Evolutionary conservation across 768 basidiomycete species (phyloP), one percentile per base, ranked within the genome.

Genomic region (Leccinum broughii): DNA sequence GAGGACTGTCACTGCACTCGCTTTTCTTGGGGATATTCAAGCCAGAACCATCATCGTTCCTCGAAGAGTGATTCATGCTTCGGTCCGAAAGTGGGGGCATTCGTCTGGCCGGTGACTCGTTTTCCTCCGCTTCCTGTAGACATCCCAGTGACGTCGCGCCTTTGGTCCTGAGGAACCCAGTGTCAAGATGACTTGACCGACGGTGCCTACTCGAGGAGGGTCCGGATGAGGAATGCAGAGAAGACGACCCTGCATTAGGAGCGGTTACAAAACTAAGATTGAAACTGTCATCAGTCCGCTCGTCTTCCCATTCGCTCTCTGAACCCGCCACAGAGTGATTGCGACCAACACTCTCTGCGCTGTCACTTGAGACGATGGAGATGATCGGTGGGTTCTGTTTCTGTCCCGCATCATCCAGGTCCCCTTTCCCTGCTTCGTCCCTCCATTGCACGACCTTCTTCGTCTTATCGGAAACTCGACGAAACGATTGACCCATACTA

Each of bases 221-320:
- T 57, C 68, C 65, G 15, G 70, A 72, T 32, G 81, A 76, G 15
- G 76, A 67, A 39, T 78, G 71, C n/a, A 78, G 65, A 14, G 79
- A 77, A n/a, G 76, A 70, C 15, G 64, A 20, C 9, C 54, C 60
- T 49, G 57, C 55, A 20, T 54, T 55, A 46, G 64, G 58, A 56
- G 61, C 56, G 6, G 82, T 76, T 57, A 77, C 62, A 68, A 85
- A 80, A 69, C 80, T 85, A 61, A 86, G 59, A 64, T 79, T 84
- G 66, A 89, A 68, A 69, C 88, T 90, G 54, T 91, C 90, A 8
- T 94, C 91, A 1, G 89, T 90, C 76, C 84, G 89, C 69, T 93
- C 91, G 68, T 93, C 91, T 74, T 93, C 92, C 92, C 92, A 93
- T 58, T 94, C 92, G 71, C 88, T 92, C 66, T 93, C 91, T 6